Evolutionary conservation across 164 flowering plant genomes (phyloP), one percentile per base, ranked within the genome.

Genomic region (Pachysandra terminalis): DNA sequence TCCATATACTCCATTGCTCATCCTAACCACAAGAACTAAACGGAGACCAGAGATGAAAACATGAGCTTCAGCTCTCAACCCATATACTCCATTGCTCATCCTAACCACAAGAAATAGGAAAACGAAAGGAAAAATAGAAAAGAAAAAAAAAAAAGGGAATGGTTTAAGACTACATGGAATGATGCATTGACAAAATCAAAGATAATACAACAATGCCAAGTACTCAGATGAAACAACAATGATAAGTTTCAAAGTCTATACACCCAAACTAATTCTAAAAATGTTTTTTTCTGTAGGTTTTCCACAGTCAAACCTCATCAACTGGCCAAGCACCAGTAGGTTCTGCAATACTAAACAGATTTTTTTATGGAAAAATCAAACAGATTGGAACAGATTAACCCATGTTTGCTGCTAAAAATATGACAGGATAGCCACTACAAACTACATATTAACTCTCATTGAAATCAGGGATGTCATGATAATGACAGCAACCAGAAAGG

Each of bases 21-120:
- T 56, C 77, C 66, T 74, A 69, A 65, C 49, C 48, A 59, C 49
- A 68, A 35, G 51, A 25, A 65, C n/a, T n/a, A n/a, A n/a, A n/a
- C n/a, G n/a, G 25, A 25, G 9, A 17, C 65, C 17, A 49, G 27
- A 48, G 40, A 61, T 61, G 65, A 53, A 59, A 58, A 56, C 32
- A 24, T 10, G 26, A 21, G 48, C 71, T 62, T 56, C 68, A 65
- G 75, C 66, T 63, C 56, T 58, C 57, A 26, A 56, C 49, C 67
- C 57, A 53, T 51, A 35, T 58, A 60, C 3, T 63, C 63, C 76
- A n/a, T n/a, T n/a, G n/a, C 63, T 69, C 64, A 65, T 56, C 77
- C 66, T 74, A 69, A 65, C 49, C 48, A 59, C 49, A 68, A 35
- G 51, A 25, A 65, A 54, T 32, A 25, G 56, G 55, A 7, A 40